Evolutionary conservation across 2,329 filamentous ascomycete genomes (phyloP), one percentile per base, ranked within the genome.

Genomic region (Penicillium sp.): DNA sequence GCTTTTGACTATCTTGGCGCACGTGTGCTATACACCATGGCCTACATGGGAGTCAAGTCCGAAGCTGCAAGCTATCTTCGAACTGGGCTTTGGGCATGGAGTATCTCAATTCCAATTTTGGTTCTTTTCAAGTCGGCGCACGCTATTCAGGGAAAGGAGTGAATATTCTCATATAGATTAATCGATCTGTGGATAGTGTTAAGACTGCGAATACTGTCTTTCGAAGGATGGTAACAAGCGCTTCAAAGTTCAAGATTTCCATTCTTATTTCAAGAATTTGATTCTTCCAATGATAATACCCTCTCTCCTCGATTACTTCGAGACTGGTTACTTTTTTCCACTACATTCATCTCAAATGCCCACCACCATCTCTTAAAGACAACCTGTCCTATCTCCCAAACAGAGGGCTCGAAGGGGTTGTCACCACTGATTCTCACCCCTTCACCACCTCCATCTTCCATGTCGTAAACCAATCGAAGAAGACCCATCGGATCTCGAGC

Each of bases 311-410:
- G 78, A 56, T 79, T 67, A 55, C 66, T 75, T 62, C 84, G 77
- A 78, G 80, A 79, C 54, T 77, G 73, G 71, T 87, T 87, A 67
- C 83, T 85, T 55, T 78, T 79, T 48, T 81, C 79, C n/a, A 87
- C 72, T 16, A 87, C 79, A 11, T 76, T 75, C 8, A 77, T 70
- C 66, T 87, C 85, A 68, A 87, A 83, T 38, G 85, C 72, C 73
- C 85, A 87, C 84, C 84, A 88, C 85, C 85, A 87, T 43, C 81
- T 78, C 71, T 82, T 79, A 70, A 86, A 87, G 25, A 87, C 72
- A n/a, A 80, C 68, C 71, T 87, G 83, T 1, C 85, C 84, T 13
- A 87, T 78, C 70, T 88, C 85, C 84, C 85, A 88, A 33, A 76
- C 77, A 26, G 71, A 69, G 6, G 78, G 73, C 52, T 83, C 77